Evolutionary conservation across 1,139 yeast species (phyloP).

Genomic region (Kurtzmaniella natalensis): DNA sequence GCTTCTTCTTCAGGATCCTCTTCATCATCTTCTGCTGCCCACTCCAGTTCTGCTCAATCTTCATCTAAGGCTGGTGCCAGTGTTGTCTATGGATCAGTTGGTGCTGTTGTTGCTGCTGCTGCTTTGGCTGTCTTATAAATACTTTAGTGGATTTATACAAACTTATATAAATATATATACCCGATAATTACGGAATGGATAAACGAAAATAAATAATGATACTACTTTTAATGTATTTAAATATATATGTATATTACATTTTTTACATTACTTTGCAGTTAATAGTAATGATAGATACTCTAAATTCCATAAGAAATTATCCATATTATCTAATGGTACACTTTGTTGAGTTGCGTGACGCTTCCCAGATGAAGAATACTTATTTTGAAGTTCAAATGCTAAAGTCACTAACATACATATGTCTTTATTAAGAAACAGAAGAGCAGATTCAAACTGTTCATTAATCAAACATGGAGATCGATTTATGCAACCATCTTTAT

Average conservation of each 20-base stretch:
- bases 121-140: conserved; percentile 32
- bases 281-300: conserved; percentile 34
- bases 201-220: background rate
- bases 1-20: conserved; percentile 8
- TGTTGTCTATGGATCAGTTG: conserved; percentile 24
- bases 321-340: conserved; percentile 38
- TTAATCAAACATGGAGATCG: conserved; percentile 14
- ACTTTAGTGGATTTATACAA: background rate
- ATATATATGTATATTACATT: conserved; percentile 1
- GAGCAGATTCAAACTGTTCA: conserved; percentile 30
- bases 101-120: conserved; percentile 32
- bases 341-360: conserved; percentile 13
- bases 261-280: conserved; percentile 20
- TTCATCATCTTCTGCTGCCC: conserved; percentile 1
- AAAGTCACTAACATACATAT: conserved; percentile 22
- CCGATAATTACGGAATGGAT: background rate
- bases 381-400: conserved; percentile 17
- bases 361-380: conserved; percentile 12
- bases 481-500: conserved; percentile 5
- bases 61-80: conserved; percentile 13
- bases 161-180: background rate
- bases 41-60: background rate
- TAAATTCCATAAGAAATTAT: conserved; percentile 41
- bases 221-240: background rate
- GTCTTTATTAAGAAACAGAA: conserved; percentile 31